Percentiles rank a stretch among this genome's conserved stretches.
Conservation (phyloP, 2,329 filamentous ascomycete species). For the Arthrobotrys musiformis region DNA sequence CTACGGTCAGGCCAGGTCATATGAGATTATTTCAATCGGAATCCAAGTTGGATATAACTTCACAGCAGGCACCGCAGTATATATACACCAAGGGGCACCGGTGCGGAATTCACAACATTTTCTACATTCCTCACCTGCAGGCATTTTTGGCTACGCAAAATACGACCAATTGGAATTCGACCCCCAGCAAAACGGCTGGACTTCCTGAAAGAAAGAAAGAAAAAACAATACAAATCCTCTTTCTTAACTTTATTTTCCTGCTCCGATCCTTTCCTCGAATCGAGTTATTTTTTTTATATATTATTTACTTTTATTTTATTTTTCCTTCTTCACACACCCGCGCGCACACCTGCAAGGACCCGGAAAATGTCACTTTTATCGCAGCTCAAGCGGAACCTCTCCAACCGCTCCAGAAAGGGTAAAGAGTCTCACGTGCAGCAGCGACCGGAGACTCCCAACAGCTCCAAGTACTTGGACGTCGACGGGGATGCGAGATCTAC, state of each 20-base stretch:
- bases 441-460: not conserved
- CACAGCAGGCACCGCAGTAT: too few relatives aligned
- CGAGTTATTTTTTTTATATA: not conserved
- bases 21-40: not conserved
- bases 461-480: not conserved
- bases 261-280: not conserved
- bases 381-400: slow-evolving; percentile 16
- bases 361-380: not conserved
- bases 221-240: too few relatives aligned
- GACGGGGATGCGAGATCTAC: slow-evolving; percentile 9
- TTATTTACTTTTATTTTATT: not conserved
- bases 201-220: not conserved
- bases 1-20: too few relatives aligned
- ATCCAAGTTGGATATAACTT: not conserved
- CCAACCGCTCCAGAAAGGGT: slow-evolving; percentile 7
- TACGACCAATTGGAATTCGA: not conserved
- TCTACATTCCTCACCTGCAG: slow-evolving; percentile 10
- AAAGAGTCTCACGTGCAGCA: not conserved
- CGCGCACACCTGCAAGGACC: not conserved
- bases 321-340: not conserved
- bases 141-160: not conserved
- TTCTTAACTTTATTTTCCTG: not conserved
- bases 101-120: slow-evolving; percentile 4
- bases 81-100: slow-evolving; percentile 6
- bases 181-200: not conserved